Conservation (phyloP, 345 rosid species). For the Mangifera indica region DNA sequence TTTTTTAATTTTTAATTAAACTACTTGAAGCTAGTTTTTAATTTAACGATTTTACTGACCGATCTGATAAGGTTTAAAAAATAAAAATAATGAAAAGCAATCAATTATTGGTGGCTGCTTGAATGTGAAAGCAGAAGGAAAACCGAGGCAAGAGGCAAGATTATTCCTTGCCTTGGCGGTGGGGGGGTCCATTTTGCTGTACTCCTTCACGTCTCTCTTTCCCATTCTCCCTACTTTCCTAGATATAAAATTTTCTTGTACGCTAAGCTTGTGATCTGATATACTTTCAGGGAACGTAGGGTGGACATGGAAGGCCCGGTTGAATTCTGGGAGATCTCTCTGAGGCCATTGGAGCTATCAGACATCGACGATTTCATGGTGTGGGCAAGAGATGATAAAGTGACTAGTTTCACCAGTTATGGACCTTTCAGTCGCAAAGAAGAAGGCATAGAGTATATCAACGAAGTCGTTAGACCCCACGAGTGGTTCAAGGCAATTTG, state of each 20-base stretch:
- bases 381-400: conserved; percentile 58
- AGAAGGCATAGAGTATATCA: conserved; percentile 37
- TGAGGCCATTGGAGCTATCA: conserved; percentile 41
- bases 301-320: conserved; percentile 13
- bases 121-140: too few species aligned
- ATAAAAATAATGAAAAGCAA: too few species aligned
- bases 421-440: conserved; percentile 55
- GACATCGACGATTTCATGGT: conserved; percentile 69
- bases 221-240: background rate
- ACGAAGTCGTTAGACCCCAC: conserved; percentile 34
- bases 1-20: too few species aligned
- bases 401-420: conserved; percentile 51
- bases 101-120: too few species aligned
- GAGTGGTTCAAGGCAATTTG: conserved; percentile 75
- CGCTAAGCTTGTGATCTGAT: background rate
- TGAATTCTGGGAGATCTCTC: conserved; percentile 27
- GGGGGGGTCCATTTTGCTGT: too few species aligned
- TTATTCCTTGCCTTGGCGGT: too few species aligned
- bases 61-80: too few species aligned
- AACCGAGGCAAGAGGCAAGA: too few species aligned
- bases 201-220: too few species aligned
- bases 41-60: too few species aligned
- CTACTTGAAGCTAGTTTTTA: too few species aligned
- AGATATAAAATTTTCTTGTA: background rate
- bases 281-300: background rate